Evolutionary conservation across 768 basidiomycete species (phyloP).

Genomic region (Trametopsis cervina): DNA sequence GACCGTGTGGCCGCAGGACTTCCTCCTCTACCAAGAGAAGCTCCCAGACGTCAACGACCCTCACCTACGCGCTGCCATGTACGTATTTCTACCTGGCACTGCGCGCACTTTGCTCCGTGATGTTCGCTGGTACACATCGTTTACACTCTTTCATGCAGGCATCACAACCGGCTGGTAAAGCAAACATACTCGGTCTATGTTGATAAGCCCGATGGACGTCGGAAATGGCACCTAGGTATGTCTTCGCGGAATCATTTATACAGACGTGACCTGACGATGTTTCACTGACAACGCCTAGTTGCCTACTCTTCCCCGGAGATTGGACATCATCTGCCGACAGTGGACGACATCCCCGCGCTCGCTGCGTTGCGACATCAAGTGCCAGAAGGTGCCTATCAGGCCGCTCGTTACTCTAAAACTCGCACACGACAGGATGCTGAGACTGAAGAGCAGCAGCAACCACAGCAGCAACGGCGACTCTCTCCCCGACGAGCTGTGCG

Average conservation of each 20-base stretch:
- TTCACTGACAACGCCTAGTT: constrained; percentile 18
- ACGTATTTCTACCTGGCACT: constrained; percentile 9
- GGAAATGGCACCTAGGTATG: constrained; percentile 81
- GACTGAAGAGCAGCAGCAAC: not conserved
- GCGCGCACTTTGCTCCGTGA: not conserved
- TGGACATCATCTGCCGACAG: constrained; percentile 21
- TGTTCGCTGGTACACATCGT: constrained; percentile 21
- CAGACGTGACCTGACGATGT: constrained; percentile 1
- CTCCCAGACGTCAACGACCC: constrained; percentile 29
- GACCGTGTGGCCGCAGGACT: constrained; percentile 42
- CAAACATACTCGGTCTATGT: constrained; percentile 80
- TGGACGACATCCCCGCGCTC: constrained; percentile 28
- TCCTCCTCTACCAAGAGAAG: constrained; percentile 70
- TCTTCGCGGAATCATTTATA: constrained; percentile 7
- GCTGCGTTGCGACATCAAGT: constrained; percentile 19
- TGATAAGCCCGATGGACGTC: constrained; percentile 53
- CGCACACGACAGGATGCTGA: constrained; percentile 9
- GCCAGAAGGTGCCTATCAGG: constrained; percentile 27
- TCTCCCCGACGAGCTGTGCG: constrained; percentile 1
- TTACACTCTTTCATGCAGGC: constrained; percentile 7
- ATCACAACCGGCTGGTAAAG: constrained; percentile 51
- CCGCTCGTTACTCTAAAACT: constrained; percentile 22
- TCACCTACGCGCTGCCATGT: constrained; percentile 18
- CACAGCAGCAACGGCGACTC: not conserved
- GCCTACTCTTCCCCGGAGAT: constrained; percentile 33